Evolutionary conservation across 345 rosid genomes (phyloP).

Genomic region (Lenwebbia sp.): DNA sequence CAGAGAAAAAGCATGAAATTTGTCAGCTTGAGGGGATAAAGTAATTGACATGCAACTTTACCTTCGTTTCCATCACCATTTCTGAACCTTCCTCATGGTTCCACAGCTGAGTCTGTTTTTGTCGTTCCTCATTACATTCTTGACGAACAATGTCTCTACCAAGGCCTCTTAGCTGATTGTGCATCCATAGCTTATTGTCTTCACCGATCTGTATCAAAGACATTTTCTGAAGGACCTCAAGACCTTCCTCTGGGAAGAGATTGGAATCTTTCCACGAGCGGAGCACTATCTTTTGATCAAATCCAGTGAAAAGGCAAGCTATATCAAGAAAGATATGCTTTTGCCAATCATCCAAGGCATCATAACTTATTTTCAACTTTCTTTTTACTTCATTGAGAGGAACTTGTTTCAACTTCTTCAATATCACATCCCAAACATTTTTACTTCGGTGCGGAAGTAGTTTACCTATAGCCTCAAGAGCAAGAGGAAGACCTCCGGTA

Average conservation of each 20-base stretch:
- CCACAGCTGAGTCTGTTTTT: background rate
- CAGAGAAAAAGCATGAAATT: background rate
- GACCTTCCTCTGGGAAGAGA: background rate
- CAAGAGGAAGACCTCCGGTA: background rate
- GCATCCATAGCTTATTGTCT: background rate
- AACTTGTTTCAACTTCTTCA: background rate
- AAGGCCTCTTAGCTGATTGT: background rate
- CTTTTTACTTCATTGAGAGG: background rate
- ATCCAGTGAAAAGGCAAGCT: background rate
- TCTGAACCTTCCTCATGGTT: background rate
- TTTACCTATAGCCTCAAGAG: background rate
- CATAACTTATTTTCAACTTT: background rate
- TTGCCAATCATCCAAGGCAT: background rate
- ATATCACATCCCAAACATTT: background rate
- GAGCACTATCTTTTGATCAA: background rate
- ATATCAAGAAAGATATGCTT: background rate
- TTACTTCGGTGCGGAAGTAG: rapidly evolving
- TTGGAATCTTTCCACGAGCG: background rate
- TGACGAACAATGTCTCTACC: background rate
- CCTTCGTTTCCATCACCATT: background rate
- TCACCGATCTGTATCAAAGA: background rate
- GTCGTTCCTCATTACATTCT: rapidly evolving
- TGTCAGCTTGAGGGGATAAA: rapidly evolving
- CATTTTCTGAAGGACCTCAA: background rate
- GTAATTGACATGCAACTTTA: background rate